Percentiles rank a stretch among this genome's conserved stretches.
Evolutionary conservation across 2,329 filamentous ascomycete species (phyloP).

Genomic region (Tympanopsis confertula): DNA sequence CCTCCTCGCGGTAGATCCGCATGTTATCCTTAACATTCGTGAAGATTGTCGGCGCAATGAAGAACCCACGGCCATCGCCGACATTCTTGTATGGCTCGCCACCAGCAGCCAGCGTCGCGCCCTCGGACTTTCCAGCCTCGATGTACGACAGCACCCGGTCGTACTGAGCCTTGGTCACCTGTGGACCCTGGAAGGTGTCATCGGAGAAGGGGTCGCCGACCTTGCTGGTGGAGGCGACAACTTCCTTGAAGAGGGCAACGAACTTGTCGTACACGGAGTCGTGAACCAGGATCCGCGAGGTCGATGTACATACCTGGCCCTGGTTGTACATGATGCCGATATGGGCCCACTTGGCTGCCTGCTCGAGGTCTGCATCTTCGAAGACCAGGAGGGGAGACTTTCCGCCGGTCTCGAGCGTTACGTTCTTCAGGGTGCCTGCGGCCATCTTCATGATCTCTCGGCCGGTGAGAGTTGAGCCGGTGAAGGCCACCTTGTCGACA

Average conservation of each 20-base stretch:
- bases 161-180: slow-evolving; percentile 50
- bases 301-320: slow-evolving; percentile 41
- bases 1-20: slow-evolving; percentile 32
- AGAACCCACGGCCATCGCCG: slow-evolving; percentile 7
- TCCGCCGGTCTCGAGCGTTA: slow-evolving; percentile 40
- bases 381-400: slow-evolving; percentile 42
- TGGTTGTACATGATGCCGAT: slow-evolving; percentile 30
- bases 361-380: slow-evolving; percentile 40
- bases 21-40: slow-evolving; percentile 6
- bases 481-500: slow-evolving; percentile 58
- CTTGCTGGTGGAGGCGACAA: slow-evolving; percentile 36
- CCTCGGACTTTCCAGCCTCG: slow-evolving; percentile 46
- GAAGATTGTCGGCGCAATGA: slow-evolving; percentile 8
- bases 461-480: slow-evolving; percentile 52
- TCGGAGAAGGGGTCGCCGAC: slow-evolving; percentile 50
- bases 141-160: slow-evolving; percentile 53
- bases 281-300: slow-evolving; percentile 43
- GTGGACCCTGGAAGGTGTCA: slow-evolving; percentile 51
- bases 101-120: slow-evolving; percentile 43
- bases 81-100: slow-evolving; percentile 17
- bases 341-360: slow-evolving; percentile 35
- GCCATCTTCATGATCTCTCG: slow-evolving; percentile 57
- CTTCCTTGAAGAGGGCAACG: slow-evolving; percentile 39
- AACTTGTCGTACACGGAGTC: slow-evolving; percentile 42
- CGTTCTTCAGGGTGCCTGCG: slow-evolving; percentile 38